Percentiles rank a stretch among this genome's conserved stretches.
Evolutionary conservation across 2,329 filamentous ascomycete species (phyloP).

Genomic region (Xylariaceae sp.): DNA sequence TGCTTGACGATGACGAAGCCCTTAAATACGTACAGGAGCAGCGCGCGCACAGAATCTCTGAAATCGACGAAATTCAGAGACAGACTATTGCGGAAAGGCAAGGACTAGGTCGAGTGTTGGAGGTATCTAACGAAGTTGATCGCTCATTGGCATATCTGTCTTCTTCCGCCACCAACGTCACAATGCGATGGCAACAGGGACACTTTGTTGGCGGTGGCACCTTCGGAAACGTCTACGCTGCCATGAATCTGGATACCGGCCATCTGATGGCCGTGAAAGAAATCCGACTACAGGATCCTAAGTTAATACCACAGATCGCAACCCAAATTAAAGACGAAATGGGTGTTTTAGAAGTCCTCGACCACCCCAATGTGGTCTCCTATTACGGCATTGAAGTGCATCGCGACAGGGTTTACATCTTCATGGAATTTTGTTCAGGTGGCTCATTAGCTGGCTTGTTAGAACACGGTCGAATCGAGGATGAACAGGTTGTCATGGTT

Average conservation of each 20-base stretch:
- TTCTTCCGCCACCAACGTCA: constrained; percentile 92
- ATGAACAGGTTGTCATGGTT: constrained; percentile 96
- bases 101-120: constrained; percentile 84
- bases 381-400: constrained; percentile 99
- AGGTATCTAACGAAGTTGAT: constrained; percentile 94
- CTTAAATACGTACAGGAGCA: constrained; percentile 73
- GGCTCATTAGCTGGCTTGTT: constrained; percentile 87
- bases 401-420: constrained; percentile 98
- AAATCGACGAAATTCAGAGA: constrained; percentile 77
- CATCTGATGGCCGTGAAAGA: constrained; percentile 99
- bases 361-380: constrained; percentile 96
- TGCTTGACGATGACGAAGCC: constrained; percentile 83
- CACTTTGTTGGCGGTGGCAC: constrained; percentile 96
- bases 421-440: constrained; percentile 99
- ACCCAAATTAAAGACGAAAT: constrained; percentile 96
- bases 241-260: constrained; percentile 94
- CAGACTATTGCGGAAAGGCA: constrained; percentile 84
- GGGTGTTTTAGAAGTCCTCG: constrained; percentile 90
- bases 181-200: constrained; percentile 97
- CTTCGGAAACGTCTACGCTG: constrained; percentile 95
- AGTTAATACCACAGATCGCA: constrained; percentile 91
- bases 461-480: constrained; percentile 95
- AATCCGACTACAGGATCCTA: constrained; percentile 94
- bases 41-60: constrained; percentile 71
- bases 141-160: constrained; percentile 92